Evolutionary conservation across 176 grass and related monocot species (phyloP), one percentile per base, ranked within the genome.

Genomic region (Zoysia pacifica): DNA sequence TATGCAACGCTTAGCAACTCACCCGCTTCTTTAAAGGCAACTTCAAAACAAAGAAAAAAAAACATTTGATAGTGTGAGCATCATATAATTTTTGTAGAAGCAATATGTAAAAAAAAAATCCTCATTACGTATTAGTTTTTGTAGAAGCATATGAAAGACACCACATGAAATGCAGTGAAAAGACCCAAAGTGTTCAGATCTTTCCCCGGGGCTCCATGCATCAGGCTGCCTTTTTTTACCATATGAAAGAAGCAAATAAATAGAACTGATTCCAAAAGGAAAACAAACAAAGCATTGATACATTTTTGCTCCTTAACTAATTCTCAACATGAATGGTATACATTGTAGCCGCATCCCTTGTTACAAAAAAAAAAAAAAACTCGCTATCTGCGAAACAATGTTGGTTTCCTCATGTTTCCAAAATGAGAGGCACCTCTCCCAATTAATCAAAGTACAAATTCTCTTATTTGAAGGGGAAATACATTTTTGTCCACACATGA

Each of bases 391-490:
- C 40, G 5, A 6, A 39, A 69, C 28, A 15, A 4, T 6, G 16
- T 58, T 18, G 53, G 14, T 55, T 56, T n/a, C 1, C 5, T 58
- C 1, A 19, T 58, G 55, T 58, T 7, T 2, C 2, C n/a, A 18
- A 58, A 58, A 19, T 58, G 53, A 58, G 67, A 38, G 0, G 37
- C 19, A 62, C 5, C 52, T 60, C 39, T 18, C 74, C 52, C 45
- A 28, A 75, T 48, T 11, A 82, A 77, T 47, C 39, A 28, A 74
- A 63, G 7, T 48, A 71, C 58, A 28, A 28, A 48, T 1, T 49
- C 48, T 79, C 50, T 72, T 50, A 64, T 61, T 65, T 39, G 9
- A 76, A 51, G 43, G 70, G 76, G 70, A 43, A 72, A 70, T 62
- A 1, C 56, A 70, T 28, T 65, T 18, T 2, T 85, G 10, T 76